Evolutionary conservation across 2,329 filamentous ascomycete species (phyloP), one percentile per base, ranked within the genome.

Genomic region (Camptophora hylomeconis): DNA sequence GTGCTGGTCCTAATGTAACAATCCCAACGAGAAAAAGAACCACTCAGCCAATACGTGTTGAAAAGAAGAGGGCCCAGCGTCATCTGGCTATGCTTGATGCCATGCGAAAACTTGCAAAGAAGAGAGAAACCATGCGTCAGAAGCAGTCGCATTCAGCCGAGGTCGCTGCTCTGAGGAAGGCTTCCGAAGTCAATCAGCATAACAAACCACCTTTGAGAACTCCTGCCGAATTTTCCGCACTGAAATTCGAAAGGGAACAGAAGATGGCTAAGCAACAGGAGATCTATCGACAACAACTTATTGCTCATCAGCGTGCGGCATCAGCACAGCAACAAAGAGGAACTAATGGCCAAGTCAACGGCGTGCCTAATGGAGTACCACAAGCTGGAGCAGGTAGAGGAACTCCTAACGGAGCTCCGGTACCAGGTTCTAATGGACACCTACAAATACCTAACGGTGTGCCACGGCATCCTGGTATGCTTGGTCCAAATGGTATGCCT

Each of bases 51-150:
- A 60, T 89, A 17, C 70, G 82, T 28, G 87, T 98, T 5, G 87
- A 95, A 47, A 73, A 86, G 37, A 73, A 86, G 32, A 75, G 82
- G 40, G 82, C 83, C 39, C 80, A 84, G 38, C 82, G 84, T 48
- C 82, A 94, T 48, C 62, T 95, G 33, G 80, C 80, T 24, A 67
- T 95, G 45, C 76, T 98, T 42, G 87, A 95, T 54, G 81, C 81
- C 3, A 94, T 95, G 82, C 73, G 86, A 22, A 98, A 95, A 52
- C 56, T 93, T 26, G 86, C 86, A 1, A 92, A 93, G 63, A 95
- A 94, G 57, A 73, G 87, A 15, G 89, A 98, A 56, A 79, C 80
- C 7, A 68, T 72, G 15, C 61, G 74, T 16, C 83, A 89, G 49
- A 95, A 95, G 60, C 81, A 89, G 50, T 80, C 87, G 48, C 83